These are phyloP conservation scores for Sanghuangporus baumii DNA, from an alignment of 1,284 basidiomycete species.

Conservation along the genomic window DNA sequence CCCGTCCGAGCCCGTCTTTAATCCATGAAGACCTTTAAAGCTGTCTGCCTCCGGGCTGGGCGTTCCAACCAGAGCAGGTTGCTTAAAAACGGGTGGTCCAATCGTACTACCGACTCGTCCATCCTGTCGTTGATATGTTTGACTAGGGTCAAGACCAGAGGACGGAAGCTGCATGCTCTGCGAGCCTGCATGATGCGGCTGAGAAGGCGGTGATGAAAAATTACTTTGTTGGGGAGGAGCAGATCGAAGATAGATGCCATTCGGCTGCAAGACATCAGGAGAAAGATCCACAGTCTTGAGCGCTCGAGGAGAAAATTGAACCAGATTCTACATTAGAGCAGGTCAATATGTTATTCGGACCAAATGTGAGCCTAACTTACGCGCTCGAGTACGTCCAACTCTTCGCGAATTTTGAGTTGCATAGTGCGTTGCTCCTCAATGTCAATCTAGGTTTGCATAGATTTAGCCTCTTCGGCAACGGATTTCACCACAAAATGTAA, in stretches of 20 bases:
- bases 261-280: slow-evolving; percentile 23
- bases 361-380: slow-evolving; percentile 31
- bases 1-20: slow-evolving; percentile 13
- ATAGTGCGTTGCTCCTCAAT: slow-evolving; percentile 40
- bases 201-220: slow-evolving; percentile 1
- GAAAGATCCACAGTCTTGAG: slow-evolving; percentile 40
- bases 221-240: slow-evolving; percentile 19
- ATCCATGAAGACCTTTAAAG: slow-evolving; percentile 3
- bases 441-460: slow-evolving; percentile 19
- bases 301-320: slow-evolving; percentile 61
- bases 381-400: slow-evolving; percentile 71
- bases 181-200: not conserved
- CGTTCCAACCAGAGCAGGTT: slow-evolving; percentile 15
- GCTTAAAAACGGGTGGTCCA: slow-evolving; percentile 14
- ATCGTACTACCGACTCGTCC: not conserved
- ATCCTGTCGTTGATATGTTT: not conserved
- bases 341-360: not conserved
- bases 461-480: slow-evolving; percentile 15
- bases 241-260: slow-evolving; percentile 23
- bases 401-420: slow-evolving; percentile 62
- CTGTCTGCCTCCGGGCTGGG: slow-evolving; percentile 16
- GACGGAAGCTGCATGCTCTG: slow-evolving; percentile 1
- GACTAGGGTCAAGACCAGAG: slow-evolving; percentile 3
- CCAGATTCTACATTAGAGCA: slow-evolving; percentile 43
- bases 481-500: not conserved